Evolutionary conservation across 306 rosid genomes (phyloP), one percentile per base, ranked within the genome.

Genomic region (Cucurbita maxima): DNA sequence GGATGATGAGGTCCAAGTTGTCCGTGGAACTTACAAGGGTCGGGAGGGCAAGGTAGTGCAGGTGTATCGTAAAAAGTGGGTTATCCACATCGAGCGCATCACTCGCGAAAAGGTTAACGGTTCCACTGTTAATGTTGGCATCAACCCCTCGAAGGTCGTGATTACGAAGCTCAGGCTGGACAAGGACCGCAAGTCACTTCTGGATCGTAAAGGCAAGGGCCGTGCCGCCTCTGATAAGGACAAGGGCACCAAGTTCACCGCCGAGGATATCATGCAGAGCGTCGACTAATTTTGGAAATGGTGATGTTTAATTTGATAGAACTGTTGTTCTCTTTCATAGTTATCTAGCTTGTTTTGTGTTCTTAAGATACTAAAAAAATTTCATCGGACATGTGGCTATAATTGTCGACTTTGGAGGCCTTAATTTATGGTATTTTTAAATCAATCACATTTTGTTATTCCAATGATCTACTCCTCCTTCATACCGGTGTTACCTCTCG

Each of bases 71-170:
- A 89, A 93, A n/a, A 93, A 93, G 66, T 93, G 96, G 97, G 94
- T 88, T 16, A 90, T 93, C 79, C 97, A 93, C 86, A 83, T 93
- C 66, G 98, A 93, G 77, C 86, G 98, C 6, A 90, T 93, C 37
- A 93, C 98, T 0, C 87, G 98, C 0, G 98, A 93, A 83, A 93
- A 93, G 90, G 98, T 93, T 3, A 93, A 90, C 36, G 98, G 98
- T 0, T 58, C 77, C 45, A 74, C 77, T 9, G 77, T 74, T 12
- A 74, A 74, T 20, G 69, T 74, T 4, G 77, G 77, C 13, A 74
- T 74, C 71, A 74, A 74, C n/a, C 77, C 77, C 14, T 74, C 77
- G 0, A 93, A 93, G 76, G 88, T 83, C 2, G 82, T 93, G 6
- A 77, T 93, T 59, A 88, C 94, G 8, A 93, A 93, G 86, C 87